Evolutionary conservation across 768 basidiomycete genomes (phyloP).

Genomic region (Calocybe indica): DNA sequence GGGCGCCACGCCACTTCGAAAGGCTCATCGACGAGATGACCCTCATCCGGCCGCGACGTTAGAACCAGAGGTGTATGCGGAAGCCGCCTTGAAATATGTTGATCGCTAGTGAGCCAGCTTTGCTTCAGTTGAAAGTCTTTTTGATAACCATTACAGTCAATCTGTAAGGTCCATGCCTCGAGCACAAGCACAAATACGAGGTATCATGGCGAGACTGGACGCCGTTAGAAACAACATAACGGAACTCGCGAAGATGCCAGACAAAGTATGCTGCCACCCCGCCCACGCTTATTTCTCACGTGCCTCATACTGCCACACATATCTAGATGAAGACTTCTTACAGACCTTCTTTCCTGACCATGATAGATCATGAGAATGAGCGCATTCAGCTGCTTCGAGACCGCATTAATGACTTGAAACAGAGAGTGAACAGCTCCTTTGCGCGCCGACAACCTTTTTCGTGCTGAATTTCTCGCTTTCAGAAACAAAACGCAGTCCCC

Average conservation of each 20-base stretch:
- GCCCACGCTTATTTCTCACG: conserved; percentile 5
- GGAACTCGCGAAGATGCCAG: conserved; percentile 21
- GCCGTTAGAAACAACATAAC: conserved; percentile 33
- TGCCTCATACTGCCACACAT: not conserved
- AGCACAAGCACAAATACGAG: conserved; percentile 38
- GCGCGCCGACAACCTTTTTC: not conserved
- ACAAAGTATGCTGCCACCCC: conserved; percentile 17
- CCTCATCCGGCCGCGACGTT: conserved; percentile 35
- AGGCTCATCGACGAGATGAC: conserved; percentile 32
- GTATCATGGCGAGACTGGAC: conserved; percentile 32
- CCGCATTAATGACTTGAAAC: conserved; percentile 31
- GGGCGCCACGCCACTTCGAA: conserved; percentile 66
- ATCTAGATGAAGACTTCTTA: conserved; percentile 13
- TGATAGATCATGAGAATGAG: conserved; percentile 36
- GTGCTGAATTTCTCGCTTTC: not conserved
- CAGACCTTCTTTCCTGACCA: conserved; percentile 25
- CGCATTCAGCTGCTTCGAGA: conserved; percentile 31
- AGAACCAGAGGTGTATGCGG: conserved; percentile 71
- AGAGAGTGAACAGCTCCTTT: conserved; percentile 24
- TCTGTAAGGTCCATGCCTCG: conserved; percentile 46
- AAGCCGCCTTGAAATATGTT: conserved; percentile 71
- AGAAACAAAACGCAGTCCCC: conserved; percentile 20
- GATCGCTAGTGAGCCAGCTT: conserved; percentile 59
- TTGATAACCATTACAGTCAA: conserved; percentile 19
- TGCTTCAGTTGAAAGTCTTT: conserved; percentile 4